Evolutionary conservation across 306 rosid species (phyloP).

Genomic region (Pueraria montana): DNA sequence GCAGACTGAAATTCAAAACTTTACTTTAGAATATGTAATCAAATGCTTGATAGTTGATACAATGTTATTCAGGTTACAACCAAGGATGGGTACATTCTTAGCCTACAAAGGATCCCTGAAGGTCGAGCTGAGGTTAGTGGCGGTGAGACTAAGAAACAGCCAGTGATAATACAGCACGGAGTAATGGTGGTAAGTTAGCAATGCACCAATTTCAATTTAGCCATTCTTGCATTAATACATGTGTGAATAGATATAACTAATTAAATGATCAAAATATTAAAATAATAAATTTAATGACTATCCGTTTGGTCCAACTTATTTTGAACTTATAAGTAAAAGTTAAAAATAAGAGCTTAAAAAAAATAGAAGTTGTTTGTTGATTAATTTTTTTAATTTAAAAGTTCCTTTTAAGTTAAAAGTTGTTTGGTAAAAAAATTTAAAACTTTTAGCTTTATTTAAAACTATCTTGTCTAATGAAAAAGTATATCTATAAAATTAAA

Average conservation of each 20-base stretch:
- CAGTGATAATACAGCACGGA: constrained; percentile 87
- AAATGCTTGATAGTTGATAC: background rate
- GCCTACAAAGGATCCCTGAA: constrained; percentile 75
- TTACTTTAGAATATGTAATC: background rate
- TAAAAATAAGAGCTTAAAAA: too few relatives aligned
- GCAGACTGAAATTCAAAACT: background rate
- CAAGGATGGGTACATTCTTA: constrained; percentile 74
- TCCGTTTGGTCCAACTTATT: too few relatives aligned
- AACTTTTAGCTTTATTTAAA: too few relatives aligned
- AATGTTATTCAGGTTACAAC: constrained; percentile 70
- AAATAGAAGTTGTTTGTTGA: too few relatives aligned
- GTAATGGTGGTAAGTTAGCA: constrained; percentile 65
- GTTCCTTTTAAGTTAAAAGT: too few relatives aligned
- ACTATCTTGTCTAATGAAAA: too few relatives aligned
- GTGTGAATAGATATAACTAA: background rate
- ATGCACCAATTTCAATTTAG: background rate
- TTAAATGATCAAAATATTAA: too few relatives aligned
- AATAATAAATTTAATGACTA: too few relatives aligned
- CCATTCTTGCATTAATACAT: background rate
- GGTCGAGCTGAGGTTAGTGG: constrained; percentile 51
- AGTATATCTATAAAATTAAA: too few relatives aligned
- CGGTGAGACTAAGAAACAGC: constrained; percentile 52
- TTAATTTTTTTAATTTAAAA: too few relatives aligned
- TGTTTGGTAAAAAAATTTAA: too few relatives aligned
- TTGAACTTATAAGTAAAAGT: too few relatives aligned